Conservation (phyloP, 2,329 filamentous ascomycete species). For the Exophiala sp. region DNA sequence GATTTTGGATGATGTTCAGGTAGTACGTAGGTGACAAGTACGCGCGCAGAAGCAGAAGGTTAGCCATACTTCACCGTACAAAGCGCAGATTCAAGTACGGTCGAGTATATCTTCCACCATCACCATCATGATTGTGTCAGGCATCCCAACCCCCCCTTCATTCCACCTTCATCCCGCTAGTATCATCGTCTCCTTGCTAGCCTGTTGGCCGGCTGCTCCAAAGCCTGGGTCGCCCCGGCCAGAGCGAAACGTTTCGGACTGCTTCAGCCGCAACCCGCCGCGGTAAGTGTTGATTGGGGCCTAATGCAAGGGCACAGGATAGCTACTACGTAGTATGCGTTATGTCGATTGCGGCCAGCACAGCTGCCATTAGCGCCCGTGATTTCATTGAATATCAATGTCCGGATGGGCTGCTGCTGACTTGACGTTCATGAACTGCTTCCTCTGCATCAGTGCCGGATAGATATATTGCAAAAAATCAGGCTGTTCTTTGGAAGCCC, state of each 20-base stretch:
- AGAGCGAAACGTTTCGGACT: background rate
- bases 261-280: constrained; percentile 4
- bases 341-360: constrained; percentile 1
- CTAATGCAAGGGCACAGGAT: background rate
- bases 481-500: background rate
- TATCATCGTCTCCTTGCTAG: background rate
- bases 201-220: background rate
- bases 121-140: too few relatives aligned
- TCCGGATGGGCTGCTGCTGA: constrained; percentile 1
- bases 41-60: too few relatives aligned
- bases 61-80: background rate
- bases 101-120: too few relatives aligned
- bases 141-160: too few relatives aligned
- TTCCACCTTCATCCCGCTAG: too few relatives aligned
- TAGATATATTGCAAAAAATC: background rate
- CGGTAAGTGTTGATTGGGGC: constrained; percentile 2
- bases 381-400: constrained; percentile 3
- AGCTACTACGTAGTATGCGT: background rate
- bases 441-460: background rate
- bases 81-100: background rate
- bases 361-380: constrained; percentile 5
- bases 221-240: constrained; percentile 6
- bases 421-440: background rate
- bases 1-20: too few relatives aligned
- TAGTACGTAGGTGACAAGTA: too few relatives aligned